These are phyloP conservation scores for Euphorbia peplus DNA, from an alignment of 345 rosid genomes.

Conservation along the genomic window DNA sequence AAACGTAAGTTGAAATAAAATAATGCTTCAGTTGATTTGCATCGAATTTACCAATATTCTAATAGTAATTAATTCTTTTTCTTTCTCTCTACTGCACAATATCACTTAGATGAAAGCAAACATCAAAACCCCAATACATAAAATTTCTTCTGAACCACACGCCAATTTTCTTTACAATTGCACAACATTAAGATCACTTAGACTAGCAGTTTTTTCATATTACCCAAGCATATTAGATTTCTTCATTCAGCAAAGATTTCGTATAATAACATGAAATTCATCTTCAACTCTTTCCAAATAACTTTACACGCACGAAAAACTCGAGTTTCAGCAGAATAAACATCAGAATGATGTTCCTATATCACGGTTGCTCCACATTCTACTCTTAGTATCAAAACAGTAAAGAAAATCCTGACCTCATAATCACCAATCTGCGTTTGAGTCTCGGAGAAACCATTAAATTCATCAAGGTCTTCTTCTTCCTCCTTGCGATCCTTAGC, in stretches of 20 bases:
- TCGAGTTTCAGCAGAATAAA: background rate
- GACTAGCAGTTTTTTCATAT: background rate
- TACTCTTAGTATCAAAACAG: background rate
- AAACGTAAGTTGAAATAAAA: background rate
- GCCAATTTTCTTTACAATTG: background rate
- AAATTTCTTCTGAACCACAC: background rate
- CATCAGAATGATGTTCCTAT: background rate
- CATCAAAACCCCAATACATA: background rate
- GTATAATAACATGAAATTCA: no score
- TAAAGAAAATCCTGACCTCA: constrained; percentile 37
- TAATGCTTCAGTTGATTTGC: background rate
- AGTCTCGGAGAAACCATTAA: constrained; percentile 57
- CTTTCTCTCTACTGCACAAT: background rate
- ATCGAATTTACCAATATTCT: background rate
- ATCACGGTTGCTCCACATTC: background rate
- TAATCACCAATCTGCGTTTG: constrained; percentile 50
- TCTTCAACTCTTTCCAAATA: background rate
- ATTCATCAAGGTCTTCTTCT: constrained; percentile 59
- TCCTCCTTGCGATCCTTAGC: constrained; percentile 16
- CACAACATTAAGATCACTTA: background rate
- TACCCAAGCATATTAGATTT: background rate
- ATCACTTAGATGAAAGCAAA: background rate
- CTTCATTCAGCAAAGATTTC: background rate
- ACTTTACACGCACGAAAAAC: background rate
- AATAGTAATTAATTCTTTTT: background rate